phyloP scores from a whole-genome alignment of 1,284 basidiomycete species.

The Ustilago shanxiensis region DNA sequence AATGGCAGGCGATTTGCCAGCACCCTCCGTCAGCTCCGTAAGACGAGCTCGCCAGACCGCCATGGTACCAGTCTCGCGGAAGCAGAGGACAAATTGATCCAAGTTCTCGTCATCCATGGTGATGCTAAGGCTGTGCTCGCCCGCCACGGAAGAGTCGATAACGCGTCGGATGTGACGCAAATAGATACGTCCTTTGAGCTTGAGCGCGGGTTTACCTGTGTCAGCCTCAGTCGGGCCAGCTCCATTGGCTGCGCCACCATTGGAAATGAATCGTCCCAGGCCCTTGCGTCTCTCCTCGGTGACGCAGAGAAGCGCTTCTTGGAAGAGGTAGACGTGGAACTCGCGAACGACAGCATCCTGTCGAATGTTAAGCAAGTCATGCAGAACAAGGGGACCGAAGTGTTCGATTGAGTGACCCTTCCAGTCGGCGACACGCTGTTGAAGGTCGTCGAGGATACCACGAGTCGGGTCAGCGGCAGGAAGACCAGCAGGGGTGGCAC shows the following conservation, averaged over 20 bases:
- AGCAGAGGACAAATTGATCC: slow-evolving; percentile 93
- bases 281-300: slow-evolving; percentile 88
- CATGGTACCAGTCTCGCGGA: slow-evolving; percentile 87
- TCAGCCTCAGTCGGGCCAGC: slow-evolving; percentile 10
- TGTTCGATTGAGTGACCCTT: slow-evolving; percentile 86
- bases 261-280: slow-evolving; percentile 78
- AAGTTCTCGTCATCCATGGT: slow-evolving; percentile 93
- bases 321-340: slow-evolving; percentile 95
- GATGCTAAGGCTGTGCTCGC: slow-evolving; percentile 89
- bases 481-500: slow-evolving; percentile 54
- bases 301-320: slow-evolving; percentile 95
- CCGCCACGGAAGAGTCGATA: slow-evolving; percentile 80
- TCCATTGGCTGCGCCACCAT: slow-evolving; percentile 65
- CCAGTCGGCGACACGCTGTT: slow-evolving; percentile 90
- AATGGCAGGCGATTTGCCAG: slow-evolving; percentile 14
- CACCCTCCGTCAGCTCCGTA: slow-evolving; percentile 34
- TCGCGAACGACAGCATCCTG: slow-evolving; percentile 87
- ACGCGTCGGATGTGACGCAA: slow-evolving; percentile 91
- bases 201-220: slow-evolving; percentile 78
- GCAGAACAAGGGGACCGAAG: slow-evolving; percentile 88
- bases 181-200: slow-evolving; percentile 93
- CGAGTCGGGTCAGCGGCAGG: slow-evolving; percentile 74
- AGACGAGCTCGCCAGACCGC: slow-evolving; percentile 81
- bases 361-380: slow-evolving; percentile 87
- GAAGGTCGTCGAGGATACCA: slow-evolving; percentile 86